Conservation (phyloP, 352 stramenopile species). For the Pythium dissotocum region DNA sequence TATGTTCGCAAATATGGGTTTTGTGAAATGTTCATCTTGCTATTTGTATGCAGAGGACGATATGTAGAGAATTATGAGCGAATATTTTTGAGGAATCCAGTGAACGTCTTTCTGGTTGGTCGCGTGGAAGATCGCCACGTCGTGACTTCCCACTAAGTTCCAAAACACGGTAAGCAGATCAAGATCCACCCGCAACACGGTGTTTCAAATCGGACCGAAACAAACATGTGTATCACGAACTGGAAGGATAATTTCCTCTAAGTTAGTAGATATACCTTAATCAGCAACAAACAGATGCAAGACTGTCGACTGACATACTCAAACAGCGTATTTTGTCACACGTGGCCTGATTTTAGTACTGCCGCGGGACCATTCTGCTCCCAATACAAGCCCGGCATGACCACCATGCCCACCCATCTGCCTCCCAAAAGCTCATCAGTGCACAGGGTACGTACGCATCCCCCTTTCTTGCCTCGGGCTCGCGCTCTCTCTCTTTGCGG, state of each 20-base stretch:
- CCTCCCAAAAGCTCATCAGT: constrained; percentile 9
- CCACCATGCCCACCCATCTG: constrained; percentile 28
- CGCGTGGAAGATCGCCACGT: constrained; percentile 20
- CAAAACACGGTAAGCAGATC: neutral
- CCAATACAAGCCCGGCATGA: constrained; percentile 18
- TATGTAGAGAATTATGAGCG: neutral
- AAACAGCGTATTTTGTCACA: neutral
- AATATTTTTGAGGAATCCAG: constrained; percentile 8
- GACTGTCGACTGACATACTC: constrained; percentile 1
- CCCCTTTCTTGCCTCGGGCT: constrained; percentile 15
- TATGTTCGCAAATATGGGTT: neutral
- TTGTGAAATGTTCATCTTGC: neutral
- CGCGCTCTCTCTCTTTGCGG: constrained; percentile 13
- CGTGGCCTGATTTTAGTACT: constrained; percentile 10
- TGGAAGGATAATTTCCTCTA: neutral
- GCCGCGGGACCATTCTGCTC: constrained; percentile 6
- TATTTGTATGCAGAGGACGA: neutral
- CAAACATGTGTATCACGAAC: neutral
- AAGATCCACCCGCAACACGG: constrained; percentile 1
- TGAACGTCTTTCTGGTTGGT: neutral
- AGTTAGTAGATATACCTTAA: neutral
- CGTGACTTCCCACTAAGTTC: constrained; percentile 4
- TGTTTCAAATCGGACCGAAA: neutral
- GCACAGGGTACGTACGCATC: constrained; percentile 13
- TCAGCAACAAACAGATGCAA: neutral